Base-by-base conservation (phyloP, 805 yeast species). In the Kuraishia hungarica region DNA sequence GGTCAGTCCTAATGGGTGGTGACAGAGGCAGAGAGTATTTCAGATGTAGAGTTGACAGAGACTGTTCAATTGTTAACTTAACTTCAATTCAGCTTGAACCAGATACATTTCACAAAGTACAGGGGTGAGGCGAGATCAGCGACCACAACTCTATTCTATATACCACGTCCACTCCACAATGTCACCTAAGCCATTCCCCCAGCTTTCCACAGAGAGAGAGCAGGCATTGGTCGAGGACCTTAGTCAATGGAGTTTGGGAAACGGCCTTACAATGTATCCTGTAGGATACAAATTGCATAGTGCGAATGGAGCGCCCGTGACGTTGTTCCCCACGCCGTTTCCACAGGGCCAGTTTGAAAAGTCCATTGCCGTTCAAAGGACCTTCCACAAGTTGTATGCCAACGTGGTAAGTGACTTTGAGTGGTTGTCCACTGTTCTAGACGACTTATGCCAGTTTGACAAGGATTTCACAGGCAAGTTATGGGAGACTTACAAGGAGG, bases 291-390 rank as follows among this genome's bases (percentile, higher is more conserved):
- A 72, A 13, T 58, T 64, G 22, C 76, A 71, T 61, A 68, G 71
- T 52, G 78, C 79, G n/a, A 72, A 72, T 48, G 79, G 78, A 53
- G 97, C 97, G 1, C 99, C 99, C 46, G 83, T 90, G 10, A 94
- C 99, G 1, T 63, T 93, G 28, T 90, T 76, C 64, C 99, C 99
- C 3, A 87, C 97, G 0, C 96, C 97, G 6, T 83, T 91, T 60
- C 93, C 97, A 2, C 76, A 72, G 55, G 54, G 64, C 1, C 82
- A 87, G 54, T 93, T 89, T 67, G 75, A 81, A 10, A 75, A 78
- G 58, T 96, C 97, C 1, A 63, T 81, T 24, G 70, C 68, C 2
- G 84, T 91, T 13, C 96, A 92, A 66, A 68, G 73, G 48, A 63
- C 72, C 5, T 94, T 83, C 75, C 90, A 92, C 65, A 79, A 81